A percentile compares a stretch with the other conserved stretches of the same genome.
Conservation (phyloP, 129 eudicot genomes). For the Rutidosis leptorrhynchoides region DNA sequence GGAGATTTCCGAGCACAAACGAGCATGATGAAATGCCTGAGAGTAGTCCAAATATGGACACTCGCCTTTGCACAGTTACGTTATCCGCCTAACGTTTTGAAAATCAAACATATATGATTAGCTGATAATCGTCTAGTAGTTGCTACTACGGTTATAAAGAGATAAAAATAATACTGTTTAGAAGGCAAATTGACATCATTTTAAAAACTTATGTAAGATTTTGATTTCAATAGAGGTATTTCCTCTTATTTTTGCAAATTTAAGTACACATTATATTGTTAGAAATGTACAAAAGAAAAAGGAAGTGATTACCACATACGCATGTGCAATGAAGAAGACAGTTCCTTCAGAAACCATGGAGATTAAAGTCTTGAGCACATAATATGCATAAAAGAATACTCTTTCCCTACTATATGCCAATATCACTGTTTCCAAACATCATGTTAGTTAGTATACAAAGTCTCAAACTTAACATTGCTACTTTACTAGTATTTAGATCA, state of each 20-base stretch:
- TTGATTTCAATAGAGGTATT: background rate
- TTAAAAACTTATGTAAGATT: too few species aligned
- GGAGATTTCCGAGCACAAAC: constrained; percentile 60
- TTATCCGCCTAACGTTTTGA: constrained; percentile 55
- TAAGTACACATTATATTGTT: background rate
- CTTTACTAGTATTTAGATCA: too few species aligned
- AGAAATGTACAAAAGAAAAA: constrained; percentile 14
- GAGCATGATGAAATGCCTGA: constrained; percentile 71
- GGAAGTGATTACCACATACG: constrained; percentile 54
- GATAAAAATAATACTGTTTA: too few species aligned
- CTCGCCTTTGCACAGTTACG: constrained; percentile 52
- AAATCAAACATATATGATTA: background rate
- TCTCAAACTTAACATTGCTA: background rate
- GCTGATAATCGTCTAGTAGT: background rate
- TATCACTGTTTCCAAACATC: constrained; percentile 43
- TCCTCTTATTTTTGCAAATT: background rate
- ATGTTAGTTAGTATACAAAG: constrained; percentile 17
- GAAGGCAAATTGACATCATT: too few species aligned
- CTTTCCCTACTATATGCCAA: constrained; percentile 58
- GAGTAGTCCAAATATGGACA: constrained; percentile 59
- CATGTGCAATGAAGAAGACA: constrained; percentile 70
- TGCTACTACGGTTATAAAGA: too few species aligned
- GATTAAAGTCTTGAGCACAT: constrained; percentile 57
- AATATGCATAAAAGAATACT: constrained; percentile 60
- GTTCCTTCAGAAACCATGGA: constrained; percentile 78